Evolutionary conservation across 2,329 filamentous ascomycete species (phyloP).

Genomic region (Aquanectria penicillioides): DNA sequence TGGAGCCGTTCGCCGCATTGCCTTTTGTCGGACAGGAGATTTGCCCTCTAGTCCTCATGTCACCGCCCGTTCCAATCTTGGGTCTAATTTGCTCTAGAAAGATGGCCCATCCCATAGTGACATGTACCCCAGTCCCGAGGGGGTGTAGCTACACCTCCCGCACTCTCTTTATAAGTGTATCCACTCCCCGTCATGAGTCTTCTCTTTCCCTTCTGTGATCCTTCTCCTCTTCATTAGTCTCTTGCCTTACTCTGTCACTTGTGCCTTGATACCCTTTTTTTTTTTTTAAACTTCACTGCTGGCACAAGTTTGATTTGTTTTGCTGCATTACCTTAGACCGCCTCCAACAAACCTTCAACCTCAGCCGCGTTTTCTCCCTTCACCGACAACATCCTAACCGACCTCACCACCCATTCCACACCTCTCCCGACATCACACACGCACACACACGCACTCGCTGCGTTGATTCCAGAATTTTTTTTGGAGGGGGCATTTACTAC

Average conservation of each 20-base stretch:
- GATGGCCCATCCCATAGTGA: constrained; percentile 38
- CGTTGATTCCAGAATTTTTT: too few relatives aligned
- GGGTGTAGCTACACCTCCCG: constrained; percentile 32
- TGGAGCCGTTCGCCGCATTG: constrained; percentile 44
- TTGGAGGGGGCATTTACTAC: too few relatives aligned
- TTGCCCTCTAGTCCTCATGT: constrained; percentile 44
- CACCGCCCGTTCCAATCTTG: constrained; percentile 48
- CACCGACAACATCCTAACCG: constrained; percentile 6
- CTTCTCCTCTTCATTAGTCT: constrained; percentile 40
- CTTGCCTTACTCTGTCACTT: constrained; percentile 32
- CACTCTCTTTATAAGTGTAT: constrained; percentile 48
- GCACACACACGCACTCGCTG: too few relatives aligned
- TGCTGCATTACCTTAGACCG: not conserved
- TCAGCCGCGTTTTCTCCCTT: not conserved
- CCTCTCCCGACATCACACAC: too few relatives aligned
- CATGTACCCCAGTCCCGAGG: constrained; percentile 42
- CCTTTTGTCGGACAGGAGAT: constrained; percentile 42
- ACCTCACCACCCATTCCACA: too few relatives aligned
- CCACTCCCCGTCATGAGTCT: constrained; percentile 45
- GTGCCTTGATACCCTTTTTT: constrained; percentile 14
- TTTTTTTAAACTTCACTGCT: constrained; percentile 1
- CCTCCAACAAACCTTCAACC: not conserved
- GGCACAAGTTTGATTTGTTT: constrained; percentile 3
- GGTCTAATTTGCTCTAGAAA: constrained; percentile 41
- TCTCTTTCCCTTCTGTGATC: constrained; percentile 39